Percentiles rank a stretch among this genome's conserved stretches.
phyloP scores from a whole-genome alignment of 495 filamentous ascomycete genomes.

The Daldinia bambusicola region DNA sequence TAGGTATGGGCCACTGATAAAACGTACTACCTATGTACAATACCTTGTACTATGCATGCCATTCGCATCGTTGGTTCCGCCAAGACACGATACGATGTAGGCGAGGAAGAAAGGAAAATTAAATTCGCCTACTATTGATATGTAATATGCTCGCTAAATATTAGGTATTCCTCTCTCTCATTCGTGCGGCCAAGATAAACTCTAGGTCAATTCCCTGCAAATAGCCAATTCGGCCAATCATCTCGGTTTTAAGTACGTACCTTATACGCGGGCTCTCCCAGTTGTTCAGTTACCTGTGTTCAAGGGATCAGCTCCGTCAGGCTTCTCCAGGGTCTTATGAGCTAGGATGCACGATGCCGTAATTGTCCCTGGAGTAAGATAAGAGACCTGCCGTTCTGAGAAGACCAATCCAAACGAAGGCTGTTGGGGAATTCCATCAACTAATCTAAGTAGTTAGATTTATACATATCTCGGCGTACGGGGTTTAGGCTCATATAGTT shows the following conservation, averaged over 20 bases:
- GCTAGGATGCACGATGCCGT: constrained; percentile 32
- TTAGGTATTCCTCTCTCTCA: not conserved
- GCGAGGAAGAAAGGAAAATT: constrained; percentile 10
- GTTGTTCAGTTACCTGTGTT: not conserved
- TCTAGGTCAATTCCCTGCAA: constrained; percentile 25
- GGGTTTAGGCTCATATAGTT: too few species aligned
- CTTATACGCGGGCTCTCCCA: constrained; percentile 15
- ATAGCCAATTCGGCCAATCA: constrained; percentile 9
- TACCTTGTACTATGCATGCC: constrained; percentile 4
- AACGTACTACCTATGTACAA: not conserved
- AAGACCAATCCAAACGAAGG: not conserved
- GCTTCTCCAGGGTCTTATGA: constrained; percentile 16
- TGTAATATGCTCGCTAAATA: constrained; percentile 1
- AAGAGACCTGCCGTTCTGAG: constrained; percentile 25
- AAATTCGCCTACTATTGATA: constrained; percentile 2
- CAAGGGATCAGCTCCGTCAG: constrained; percentile 34
- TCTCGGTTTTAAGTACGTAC: constrained; percentile 2
- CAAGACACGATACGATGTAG: constrained; percentile 17
- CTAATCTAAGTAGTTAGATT: too few species aligned
- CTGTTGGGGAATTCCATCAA: not conserved
- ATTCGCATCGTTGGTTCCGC: constrained; percentile 22
- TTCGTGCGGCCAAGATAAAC: constrained; percentile 11
- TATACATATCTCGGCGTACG: too few species aligned
- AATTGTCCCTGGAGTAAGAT: constrained; percentile 25
- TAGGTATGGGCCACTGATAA: not conserved